A percentile compares a stretch with the other conserved stretches of the same genome.
phyloP scores from a whole-genome alignment of 1,284 basidiomycete species.

The Sparassis latifolia region DNA sequence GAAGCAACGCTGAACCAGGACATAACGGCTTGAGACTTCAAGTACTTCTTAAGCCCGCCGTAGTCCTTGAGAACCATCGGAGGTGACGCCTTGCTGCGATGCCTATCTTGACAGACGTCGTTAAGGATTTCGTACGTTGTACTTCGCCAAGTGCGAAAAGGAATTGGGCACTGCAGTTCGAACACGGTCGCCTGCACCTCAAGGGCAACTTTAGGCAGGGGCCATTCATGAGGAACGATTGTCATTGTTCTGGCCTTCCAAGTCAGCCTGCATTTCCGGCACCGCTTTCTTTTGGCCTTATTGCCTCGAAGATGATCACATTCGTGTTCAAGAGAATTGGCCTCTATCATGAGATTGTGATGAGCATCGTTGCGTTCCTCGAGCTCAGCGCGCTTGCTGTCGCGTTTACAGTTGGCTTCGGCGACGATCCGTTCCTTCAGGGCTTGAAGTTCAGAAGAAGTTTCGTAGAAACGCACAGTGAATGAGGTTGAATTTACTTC shows the following conservation, averaged over 20 bases:
- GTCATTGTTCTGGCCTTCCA: constrained; percentile 15
- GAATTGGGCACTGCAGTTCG: constrained; percentile 34
- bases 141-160: constrained; percentile 38
- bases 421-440: constrained; percentile 20
- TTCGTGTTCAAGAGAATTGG: no score
- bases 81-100: not conserved
- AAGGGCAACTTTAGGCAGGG: constrained; percentile 28
- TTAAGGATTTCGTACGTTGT: constrained; percentile 32
- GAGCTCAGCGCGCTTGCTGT: not conserved
- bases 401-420: not conserved
- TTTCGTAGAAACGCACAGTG: constrained; percentile 4
- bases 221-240: constrained; percentile 43
- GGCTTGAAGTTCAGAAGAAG: not conserved
- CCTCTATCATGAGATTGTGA: not conserved
- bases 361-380: not conserved
- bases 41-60: not conserved
- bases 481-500: not conserved
- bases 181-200: constrained; percentile 32
- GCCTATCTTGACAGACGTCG: constrained; percentile 14
- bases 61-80: not conserved
- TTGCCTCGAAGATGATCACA: no score
- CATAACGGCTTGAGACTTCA: not conserved
- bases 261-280: constrained; percentile 29
- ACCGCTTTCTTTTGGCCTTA: constrained; percentile 3
- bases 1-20: constrained; percentile 33